These are phyloP conservation scores for Apophysomyces variabilis DNA, from an alignment of 371 early-diverging fungal genomes.

Conservation along the genomic window DNA sequence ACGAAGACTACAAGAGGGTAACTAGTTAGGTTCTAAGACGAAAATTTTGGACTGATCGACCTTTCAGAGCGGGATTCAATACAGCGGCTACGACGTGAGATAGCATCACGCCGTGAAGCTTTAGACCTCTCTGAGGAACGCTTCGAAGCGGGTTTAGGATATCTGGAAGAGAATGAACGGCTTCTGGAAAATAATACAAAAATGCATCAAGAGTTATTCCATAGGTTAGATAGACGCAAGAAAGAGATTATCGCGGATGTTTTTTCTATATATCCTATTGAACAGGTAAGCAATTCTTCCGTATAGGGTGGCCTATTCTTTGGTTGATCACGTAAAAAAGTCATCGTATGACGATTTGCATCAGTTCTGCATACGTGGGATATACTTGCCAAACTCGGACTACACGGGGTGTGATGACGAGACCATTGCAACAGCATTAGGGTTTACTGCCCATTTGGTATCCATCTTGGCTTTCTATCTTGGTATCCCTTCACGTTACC, in stretches of 20 bases:
- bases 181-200: constrained; percentile 52
- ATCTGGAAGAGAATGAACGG: constrained; percentile 48
- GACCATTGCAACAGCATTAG: constrained; percentile 73
- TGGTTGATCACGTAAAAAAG: constrained; percentile 45
- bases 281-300: constrained; percentile 46
- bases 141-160: constrained; percentile 36
- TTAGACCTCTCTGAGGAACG: constrained; percentile 34
- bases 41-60: background rate
- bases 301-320: constrained; percentile 14
- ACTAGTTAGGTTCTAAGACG: background rate
- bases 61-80: constrained; percentile 33
- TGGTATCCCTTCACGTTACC: constrained; percentile 76
- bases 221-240: constrained; percentile 48
- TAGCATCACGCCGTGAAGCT: constrained; percentile 26
- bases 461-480: constrained; percentile 76
- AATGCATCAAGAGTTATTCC: constrained; percentile 46
- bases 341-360: constrained; percentile 57
- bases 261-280: constrained; percentile 70
- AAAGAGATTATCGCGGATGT: constrained; percentile 65
- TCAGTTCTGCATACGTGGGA: constrained; percentile 65
- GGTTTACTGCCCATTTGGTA: constrained; percentile 74
- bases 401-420: constrained; percentile 70
- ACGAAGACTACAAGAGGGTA: constrained; percentile 24
- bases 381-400: constrained; percentile 69
- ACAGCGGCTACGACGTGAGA: constrained; percentile 21